phyloP scores from a whole-genome alignment of 2,329 filamentous ascomycete species.

The Chrysoporthe cubensis region DNA sequence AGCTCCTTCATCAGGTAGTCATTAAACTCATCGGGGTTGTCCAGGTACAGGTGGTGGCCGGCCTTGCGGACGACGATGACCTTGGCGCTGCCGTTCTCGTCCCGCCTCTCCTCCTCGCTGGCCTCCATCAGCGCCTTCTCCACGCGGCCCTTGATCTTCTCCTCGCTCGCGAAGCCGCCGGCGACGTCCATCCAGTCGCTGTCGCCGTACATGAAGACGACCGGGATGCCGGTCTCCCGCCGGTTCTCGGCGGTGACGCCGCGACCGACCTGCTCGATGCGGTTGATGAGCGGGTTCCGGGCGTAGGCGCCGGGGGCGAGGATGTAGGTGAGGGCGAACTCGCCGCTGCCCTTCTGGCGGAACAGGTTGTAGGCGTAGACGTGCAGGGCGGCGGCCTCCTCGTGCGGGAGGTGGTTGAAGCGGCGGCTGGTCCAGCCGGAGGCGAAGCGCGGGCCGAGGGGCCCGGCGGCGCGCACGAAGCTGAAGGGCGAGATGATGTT shows the following conservation, averaged over 20 bases:
- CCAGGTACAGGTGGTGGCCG: conserved; percentile 63
- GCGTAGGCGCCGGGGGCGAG: conserved; percentile 94
- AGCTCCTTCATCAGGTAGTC: conserved; percentile 56
- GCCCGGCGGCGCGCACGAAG: conserved; percentile 84
- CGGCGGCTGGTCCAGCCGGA: conserved; percentile 93
- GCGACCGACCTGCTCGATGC: conserved; percentile 86
- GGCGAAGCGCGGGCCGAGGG: conserved; percentile 86
- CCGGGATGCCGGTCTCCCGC: conserved; percentile 70
- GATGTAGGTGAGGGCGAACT: conserved; percentile 91
- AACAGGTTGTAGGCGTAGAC: conserved; percentile 95
- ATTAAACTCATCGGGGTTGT: conserved; percentile 64
- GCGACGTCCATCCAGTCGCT: conserved; percentile 98
- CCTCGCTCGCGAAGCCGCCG: conserved; percentile 78
- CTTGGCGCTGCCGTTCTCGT: conserved; percentile 80
- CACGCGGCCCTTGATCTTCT: conserved; percentile 75
- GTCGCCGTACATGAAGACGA: conserved; percentile 96
- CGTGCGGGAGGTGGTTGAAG: conserved; percentile 82
- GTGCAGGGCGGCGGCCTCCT: conserved; percentile 84
- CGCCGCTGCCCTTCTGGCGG: conserved; percentile 86
- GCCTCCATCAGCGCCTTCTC: conserved; percentile 62
- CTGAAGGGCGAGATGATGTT: conserved; percentile 90
- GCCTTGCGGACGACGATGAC: conserved; percentile 74
- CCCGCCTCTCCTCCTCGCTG: conserved; percentile 67
- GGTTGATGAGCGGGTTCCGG: conserved; percentile 80
- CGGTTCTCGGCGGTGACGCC: conserved; percentile 51